A percentile compares a stretch with the other conserved stretches of the same genome.
These are phyloP conservation scores for Umbelopsis sp. DNA, from an alignment of 192 early-diverging fungal genomes.

Conservation along the genomic window DNA sequence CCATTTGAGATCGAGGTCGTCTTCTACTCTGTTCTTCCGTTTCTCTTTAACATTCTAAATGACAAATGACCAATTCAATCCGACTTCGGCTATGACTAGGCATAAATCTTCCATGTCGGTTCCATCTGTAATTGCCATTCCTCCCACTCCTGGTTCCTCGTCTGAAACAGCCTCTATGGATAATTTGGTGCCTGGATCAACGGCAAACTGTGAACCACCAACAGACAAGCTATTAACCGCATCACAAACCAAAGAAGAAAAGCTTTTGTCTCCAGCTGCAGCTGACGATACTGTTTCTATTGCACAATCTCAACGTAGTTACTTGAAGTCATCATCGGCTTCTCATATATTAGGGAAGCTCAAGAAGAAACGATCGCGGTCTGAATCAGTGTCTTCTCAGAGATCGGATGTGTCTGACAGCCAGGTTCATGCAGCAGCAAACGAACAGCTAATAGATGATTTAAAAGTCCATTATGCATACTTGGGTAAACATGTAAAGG, in stretches of 20 bases:
- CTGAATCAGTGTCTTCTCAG: constrained; percentile 3
- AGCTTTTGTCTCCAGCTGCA: not conserved
- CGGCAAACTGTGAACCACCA: not conserved
- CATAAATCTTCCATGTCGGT: not conserved
- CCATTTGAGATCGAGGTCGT: too few relatives aligned
- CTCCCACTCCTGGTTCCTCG: not conserved
- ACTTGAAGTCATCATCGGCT: not conserved
- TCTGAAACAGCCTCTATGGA: not conserved
- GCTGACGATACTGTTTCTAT: not conserved
- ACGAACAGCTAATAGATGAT: not conserved
- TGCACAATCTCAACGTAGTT: not conserved
- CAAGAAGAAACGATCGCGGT: constrained; percentile 18
- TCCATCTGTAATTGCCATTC: not conserved
- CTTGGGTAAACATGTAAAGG: constrained; percentile 30
- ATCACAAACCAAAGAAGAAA: not conserved
- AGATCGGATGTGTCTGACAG: not conserved
- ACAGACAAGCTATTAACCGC: not conserved
- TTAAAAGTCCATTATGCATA: constrained; percentile 17
- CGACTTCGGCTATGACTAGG: not conserved
- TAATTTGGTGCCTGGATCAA: not conserved
- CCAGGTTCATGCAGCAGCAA: not conserved
- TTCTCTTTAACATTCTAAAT: not conserved
- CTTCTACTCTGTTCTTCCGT: not conserved
- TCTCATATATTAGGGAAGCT: constrained; percentile 2
- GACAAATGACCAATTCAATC: not conserved